Evolutionary conservation across 441 rosid genomes (phyloP), one percentile per base, ranked within the genome.

Genomic region (Corymbia calophylla): DNA sequence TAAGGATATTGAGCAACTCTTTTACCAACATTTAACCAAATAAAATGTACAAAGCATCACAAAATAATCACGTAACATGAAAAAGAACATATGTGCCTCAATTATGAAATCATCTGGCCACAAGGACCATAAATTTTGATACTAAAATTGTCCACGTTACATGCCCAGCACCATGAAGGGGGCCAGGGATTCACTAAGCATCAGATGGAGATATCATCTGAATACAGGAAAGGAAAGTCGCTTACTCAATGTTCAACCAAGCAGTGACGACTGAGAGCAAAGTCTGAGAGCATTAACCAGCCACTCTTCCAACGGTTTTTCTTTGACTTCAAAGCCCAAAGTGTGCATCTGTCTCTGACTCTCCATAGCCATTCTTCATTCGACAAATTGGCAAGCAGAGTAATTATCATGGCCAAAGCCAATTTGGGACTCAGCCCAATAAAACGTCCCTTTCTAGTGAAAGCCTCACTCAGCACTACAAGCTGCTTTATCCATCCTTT

Each of bases 401-500:
- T 25, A 77, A 77, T 77, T 77, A 77, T 48, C 53, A 44, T 44
- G 85, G 85, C 84, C 84, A 44, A 44, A 44, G 53, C 84, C 53
- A 77, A 44, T 77, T 44, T 77, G 84, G 6, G 18, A 77, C 53
- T 44, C 51, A 47, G 53, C 85, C 51, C 53, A 77, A 77, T 44
- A 44, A 77, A 77, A 13, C 19, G 1, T 77, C 53, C 51, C 49
- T 77, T 77, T 77, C 31, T 44, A 77, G 53, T 48, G n/a, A 44
- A 77, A 77, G 53, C 88, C 4, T 32, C 82, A 77, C 58, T 86
- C 54, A 73, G 91, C 89, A 86, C 48, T 81, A 32, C 84, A 87
- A 31, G 88, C 58, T 70, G 89, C 91, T 54, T 62, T 31, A 25
- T 86, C 53, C 88, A 92, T 92, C 73, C 89, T 88, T 85, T 91